Base-by-base conservation (phyloP, 495 filamentous ascomycete genomes). In the Hamigera avellanea region DNA sequence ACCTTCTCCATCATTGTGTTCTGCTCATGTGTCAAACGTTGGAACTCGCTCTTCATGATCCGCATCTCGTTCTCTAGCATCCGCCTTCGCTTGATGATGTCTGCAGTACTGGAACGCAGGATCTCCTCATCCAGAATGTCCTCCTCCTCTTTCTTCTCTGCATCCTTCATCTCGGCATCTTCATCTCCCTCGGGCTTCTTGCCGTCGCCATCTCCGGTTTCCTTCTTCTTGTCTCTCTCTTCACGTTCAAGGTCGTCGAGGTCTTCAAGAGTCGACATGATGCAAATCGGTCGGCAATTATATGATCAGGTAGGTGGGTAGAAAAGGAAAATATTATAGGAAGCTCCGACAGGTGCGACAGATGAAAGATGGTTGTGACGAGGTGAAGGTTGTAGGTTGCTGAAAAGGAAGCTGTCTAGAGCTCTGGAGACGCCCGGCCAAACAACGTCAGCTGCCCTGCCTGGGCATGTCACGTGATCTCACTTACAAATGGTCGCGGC, bases 41-140 rank as follows among this genome's bases (percentile, higher is more conserved):
- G 86, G 53, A 74, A 86, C 62, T 98, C 91, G 74, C 86, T 93
- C 73, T 80, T 89, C 91, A 96, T 96, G 59, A 98, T 95, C 39
- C 91, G 76, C 51, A 88, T 77, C 59, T 98, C 91, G 60, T 98
- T 98, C 56, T 96, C 91, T 47, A 98, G 70, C 52, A 98, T 71
- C 49, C 86, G 76, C 66, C 75, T 75, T 52, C 72, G 75, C 49
- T 83, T 93, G 43, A 83, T 70, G 56, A 98, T 93, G 64, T 98
- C 93, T 57, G 82, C 75, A 65, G 91, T 96, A 69, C 80, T 84
- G 30, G 86, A 80, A 53, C 73, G 77, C 39, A 95, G 67, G 50
- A 95, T 89, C 61, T 98, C 91, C 21, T 85, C 75, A 61, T 95
- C 89, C 32, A 95, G 67, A 16, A 84, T 68, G 43, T 93, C 83